phyloP scores from a whole-genome alignment of 352 stramenopile genomes.

The Globisporangium middletonii region DNA sequence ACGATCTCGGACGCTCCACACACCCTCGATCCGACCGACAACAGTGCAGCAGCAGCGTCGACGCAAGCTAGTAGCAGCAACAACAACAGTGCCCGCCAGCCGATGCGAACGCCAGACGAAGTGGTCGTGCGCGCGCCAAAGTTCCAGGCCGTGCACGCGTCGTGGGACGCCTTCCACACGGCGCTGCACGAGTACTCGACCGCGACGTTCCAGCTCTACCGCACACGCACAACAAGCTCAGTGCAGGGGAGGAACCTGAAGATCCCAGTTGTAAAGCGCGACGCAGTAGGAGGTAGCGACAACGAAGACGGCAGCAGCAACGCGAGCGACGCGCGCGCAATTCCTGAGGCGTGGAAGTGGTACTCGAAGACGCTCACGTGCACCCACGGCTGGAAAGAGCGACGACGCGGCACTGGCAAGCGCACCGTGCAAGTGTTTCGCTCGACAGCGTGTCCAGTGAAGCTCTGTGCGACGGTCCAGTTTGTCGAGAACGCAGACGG shows the following conservation, averaged over 20 bases:
- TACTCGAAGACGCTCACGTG: conserved; percentile 80
- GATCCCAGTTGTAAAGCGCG: conserved; percentile 40
- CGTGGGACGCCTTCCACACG: conserved; percentile 67
- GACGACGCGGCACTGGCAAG: conserved; percentile 57
- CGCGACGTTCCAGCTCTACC: conserved; percentile 65
- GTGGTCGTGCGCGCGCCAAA: conserved; percentile 59
- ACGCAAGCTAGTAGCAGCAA: neutral
- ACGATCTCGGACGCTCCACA: neutral
- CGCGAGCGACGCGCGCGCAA: conserved; percentile 22
- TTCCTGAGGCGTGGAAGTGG: conserved; percentile 68
- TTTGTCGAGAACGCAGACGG: conserved; percentile 21
- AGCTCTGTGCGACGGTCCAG: conserved; percentile 75
- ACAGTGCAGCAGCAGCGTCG: neutral
- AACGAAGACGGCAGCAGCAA: neutral
- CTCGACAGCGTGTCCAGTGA: conserved; percentile 64
- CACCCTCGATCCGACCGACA: neutral
- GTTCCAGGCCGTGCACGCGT: conserved; percentile 43
- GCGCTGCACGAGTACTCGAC: conserved; percentile 57
- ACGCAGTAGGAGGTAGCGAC: too few relatives aligned
- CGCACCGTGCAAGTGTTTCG: conserved; percentile 53
- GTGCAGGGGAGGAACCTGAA: conserved; percentile 64
- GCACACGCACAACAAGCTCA: conserved; percentile 69
- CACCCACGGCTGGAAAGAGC: conserved; percentile 80
- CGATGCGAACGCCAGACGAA: conserved; percentile 13
- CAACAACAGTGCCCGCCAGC: neutral